Percentiles rank a stretch among this genome's conserved stretches.
Evolutionary conservation across 495 filamentous ascomycete species (phyloP).

Genomic region (Annulohypoxylon maeteangense): DNA sequence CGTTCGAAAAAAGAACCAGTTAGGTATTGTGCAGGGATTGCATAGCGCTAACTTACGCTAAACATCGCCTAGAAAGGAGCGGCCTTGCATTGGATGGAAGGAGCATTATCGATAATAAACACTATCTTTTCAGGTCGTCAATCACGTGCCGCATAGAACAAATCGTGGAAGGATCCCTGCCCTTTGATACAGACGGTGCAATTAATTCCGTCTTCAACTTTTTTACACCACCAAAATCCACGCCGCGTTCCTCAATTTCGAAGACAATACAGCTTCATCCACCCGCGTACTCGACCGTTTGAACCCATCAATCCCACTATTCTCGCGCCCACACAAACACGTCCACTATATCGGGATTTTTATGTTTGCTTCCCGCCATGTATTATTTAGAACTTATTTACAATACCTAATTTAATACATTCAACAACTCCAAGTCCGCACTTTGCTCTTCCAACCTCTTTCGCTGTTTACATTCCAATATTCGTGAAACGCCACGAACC

Average conservation of each 20-base stretch:
- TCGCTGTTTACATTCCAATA: background rate
- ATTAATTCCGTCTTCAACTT: constrained; percentile 18
- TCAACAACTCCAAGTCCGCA: background rate
- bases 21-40: constrained; percentile 36
- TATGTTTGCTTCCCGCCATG: constrained; percentile 14
- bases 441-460: background rate
- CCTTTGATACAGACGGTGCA: constrained; percentile 19
- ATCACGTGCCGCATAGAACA: constrained; percentile 15
- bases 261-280: constrained; percentile 16
- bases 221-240: constrained; percentile 32
- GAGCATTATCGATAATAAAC: constrained; percentile 18
- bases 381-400: constrained; percentile 11
- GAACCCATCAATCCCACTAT: constrained; percentile 10
- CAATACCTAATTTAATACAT: constrained; percentile 18
- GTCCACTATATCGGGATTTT: background rate
- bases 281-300: background rate
- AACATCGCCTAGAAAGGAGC: constrained; percentile 1
- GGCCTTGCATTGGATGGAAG: background rate
- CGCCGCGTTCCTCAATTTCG: constrained; percentile 5
- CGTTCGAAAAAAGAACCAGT: constrained; percentile 54
- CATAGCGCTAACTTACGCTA: constrained; percentile 27
- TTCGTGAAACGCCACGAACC: background rate
- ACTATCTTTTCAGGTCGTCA: background rate
- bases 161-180: background rate
- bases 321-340: background rate